Conservation (phyloP, 176 grass and related monocot species). For the Bromus sterilis region DNA sequence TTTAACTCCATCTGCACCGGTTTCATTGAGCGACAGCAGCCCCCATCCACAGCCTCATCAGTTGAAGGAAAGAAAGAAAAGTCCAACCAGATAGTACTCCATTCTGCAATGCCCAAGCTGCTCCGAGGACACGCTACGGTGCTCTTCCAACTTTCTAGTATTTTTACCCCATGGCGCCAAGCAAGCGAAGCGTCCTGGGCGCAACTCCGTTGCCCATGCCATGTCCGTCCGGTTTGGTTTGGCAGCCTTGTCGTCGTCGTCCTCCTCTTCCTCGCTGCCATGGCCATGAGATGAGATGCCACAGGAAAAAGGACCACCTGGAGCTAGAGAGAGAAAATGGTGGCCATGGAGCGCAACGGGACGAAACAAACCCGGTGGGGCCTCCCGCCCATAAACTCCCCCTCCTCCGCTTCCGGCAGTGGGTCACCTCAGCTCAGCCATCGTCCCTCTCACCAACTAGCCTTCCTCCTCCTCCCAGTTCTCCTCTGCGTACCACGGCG, state of each 20-base stretch:
- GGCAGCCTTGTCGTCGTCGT: neutral
- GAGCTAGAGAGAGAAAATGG: neutral
- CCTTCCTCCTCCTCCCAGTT: neutral
- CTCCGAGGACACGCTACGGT: no score
- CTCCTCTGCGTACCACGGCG: no score
- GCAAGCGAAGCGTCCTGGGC: neutral
- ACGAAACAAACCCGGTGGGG: neutral
- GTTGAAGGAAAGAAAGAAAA: no score
- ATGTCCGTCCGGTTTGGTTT: neutral
- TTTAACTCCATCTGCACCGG: no score
- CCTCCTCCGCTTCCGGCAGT: neutral
- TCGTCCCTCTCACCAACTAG: neutral
- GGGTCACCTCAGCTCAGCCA: neutral
- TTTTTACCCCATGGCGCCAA: neutral
- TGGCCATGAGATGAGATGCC: neutral
- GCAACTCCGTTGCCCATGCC: neutral
- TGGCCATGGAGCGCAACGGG: neutral
- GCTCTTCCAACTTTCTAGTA: neutral
- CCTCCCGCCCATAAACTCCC: neutral
- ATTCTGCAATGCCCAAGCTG: no score
- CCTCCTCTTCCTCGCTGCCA: neutral
- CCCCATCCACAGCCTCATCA: no score
- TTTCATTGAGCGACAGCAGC: no score
- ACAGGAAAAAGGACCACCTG: conserved; percentile 7
- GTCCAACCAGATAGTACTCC: neutral